phyloP scores from a whole-genome alignment of 352 stramenopile genomes.

The Phytophthora meadii region DNA sequence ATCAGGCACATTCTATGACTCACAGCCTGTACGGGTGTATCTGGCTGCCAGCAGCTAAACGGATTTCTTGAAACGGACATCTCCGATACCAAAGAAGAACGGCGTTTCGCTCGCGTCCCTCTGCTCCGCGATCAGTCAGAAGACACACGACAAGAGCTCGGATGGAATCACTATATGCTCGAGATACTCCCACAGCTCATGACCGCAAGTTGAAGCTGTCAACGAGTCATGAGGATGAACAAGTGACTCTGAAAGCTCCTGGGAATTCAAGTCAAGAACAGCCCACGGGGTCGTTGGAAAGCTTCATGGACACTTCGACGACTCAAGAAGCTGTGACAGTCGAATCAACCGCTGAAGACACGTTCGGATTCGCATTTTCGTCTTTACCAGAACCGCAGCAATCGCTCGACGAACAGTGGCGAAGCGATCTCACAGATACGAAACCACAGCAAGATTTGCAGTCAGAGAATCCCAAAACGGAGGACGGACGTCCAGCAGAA shows the following conservation, averaged over 20 bases:
- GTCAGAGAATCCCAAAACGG: constrained; percentile 12
- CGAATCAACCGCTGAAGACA: constrained; percentile 15
- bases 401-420: constrained; percentile 24
- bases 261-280: constrained; percentile 3
- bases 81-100: constrained; percentile 8
- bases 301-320: constrained; percentile 14
- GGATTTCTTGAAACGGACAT: constrained; percentile 9
- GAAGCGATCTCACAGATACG: not conserved
- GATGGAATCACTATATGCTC: constrained; percentile 48
- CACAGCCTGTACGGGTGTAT: not conserved
- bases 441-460: constrained; percentile 2
- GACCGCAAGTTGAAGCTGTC: constrained; percentile 28
- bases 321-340: not conserved
- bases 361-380: constrained; percentile 38
- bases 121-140: constrained; percentile 10
- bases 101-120: constrained; percentile 28
- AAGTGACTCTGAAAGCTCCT: constrained; percentile 14
- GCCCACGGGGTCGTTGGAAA: constrained; percentile 8
- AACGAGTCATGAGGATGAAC: constrained; percentile 6
- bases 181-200: constrained; percentile 34
- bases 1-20: no score
- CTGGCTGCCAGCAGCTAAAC: not conserved
- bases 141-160: constrained; percentile 13
- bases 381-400: constrained; percentile 20
- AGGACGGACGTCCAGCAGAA: constrained; percentile 34